phyloP scores from a whole-genome alignment of 2,329 filamentous ascomycete species.

The Cladosporium oxysporum region DNA sequence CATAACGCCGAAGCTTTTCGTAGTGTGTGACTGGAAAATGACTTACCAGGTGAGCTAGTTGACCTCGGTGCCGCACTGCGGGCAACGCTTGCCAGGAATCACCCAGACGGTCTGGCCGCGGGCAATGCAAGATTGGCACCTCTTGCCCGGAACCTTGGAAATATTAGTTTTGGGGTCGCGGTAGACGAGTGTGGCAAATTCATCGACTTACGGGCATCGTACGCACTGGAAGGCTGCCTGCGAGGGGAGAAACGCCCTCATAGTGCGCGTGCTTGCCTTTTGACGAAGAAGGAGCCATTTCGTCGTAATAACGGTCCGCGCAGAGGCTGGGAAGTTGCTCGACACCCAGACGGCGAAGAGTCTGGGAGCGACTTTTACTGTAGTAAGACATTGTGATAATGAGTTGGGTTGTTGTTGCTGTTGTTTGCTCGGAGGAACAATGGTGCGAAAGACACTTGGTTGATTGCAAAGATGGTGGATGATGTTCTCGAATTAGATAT shows the following conservation, averaged over 20 bases:
- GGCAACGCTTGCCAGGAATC: constrained; percentile 39
- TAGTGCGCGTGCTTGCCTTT: not conserved
- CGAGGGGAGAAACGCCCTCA: constrained; percentile 19
- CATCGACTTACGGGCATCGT: constrained; percentile 25
- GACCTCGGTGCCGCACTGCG: constrained; percentile 38
- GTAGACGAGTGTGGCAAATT: not conserved
- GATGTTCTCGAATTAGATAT: not conserved
- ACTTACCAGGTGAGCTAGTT: constrained; percentile 24
- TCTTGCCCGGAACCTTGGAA: constrained; percentile 36
- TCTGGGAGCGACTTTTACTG: constrained; percentile 30
- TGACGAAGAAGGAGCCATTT: not conserved
- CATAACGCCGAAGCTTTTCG: not conserved
- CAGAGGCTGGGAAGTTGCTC: constrained; percentile 32
- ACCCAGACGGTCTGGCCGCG: constrained; percentile 38
- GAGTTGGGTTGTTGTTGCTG: not conserved
- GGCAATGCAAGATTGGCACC: constrained; percentile 35
- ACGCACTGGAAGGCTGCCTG: constrained; percentile 24
- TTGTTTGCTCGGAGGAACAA: not conserved
- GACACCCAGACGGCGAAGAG: constrained; percentile 31
- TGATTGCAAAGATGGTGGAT: not conserved
- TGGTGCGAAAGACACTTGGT: not conserved
- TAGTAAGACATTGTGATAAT: constrained; percentile 30
- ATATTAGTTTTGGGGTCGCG: not conserved
- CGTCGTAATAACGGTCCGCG: constrained; percentile 1
- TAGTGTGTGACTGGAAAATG: not conserved